Base-by-base conservation (phyloP, 306 rosid species). In the Cicer arietinum region DNA sequence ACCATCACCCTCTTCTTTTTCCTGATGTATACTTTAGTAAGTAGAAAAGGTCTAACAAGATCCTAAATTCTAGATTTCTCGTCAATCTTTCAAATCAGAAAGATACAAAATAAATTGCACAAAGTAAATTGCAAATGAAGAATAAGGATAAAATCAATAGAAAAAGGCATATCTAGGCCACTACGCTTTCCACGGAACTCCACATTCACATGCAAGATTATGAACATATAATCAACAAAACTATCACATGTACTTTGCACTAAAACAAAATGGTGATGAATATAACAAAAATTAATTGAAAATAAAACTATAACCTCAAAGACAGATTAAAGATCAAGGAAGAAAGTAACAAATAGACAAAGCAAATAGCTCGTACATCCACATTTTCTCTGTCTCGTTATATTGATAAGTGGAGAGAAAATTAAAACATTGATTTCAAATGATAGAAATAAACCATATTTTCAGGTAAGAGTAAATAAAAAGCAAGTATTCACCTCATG, bases 401-500 rank as follows among this genome's bases (percentile, higher is more conserved):
- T 52, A 70, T 61, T 4, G 14, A 47, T 10, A 73, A 68, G 18
- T 44, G 70, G 75, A 69, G 18, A 70, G 53, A 54, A 53, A 65
- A 45, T 48, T 12, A 63, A 69, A 69, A 60, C 69, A 14, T 37
- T 18, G 7, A 72, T 53, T 74, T 73, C 35, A 68, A 44, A 47
- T 54, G 12, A 62, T 25, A 48, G 35, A 59, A 73, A 60, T 39
- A 77, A 68, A 73, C 54, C 57, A 68, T 73, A 67, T 48, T 59
- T 25, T 77, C 68, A 63, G 43, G 62, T 30, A 73, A 47, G 44
- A 7, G 64, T 8, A 69, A 45, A 75, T 43, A 65, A 14, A 53
- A 74, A 57, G 79, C 47, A 69, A 81, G 43, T 58, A 80, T 85
- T 83, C 53, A 94, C 98, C 97, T 94, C 98, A 10, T 91, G 98